Evolutionary conservation across 257 asterid genomes (phyloP).

Genomic region (Nicotiana otophora): DNA sequence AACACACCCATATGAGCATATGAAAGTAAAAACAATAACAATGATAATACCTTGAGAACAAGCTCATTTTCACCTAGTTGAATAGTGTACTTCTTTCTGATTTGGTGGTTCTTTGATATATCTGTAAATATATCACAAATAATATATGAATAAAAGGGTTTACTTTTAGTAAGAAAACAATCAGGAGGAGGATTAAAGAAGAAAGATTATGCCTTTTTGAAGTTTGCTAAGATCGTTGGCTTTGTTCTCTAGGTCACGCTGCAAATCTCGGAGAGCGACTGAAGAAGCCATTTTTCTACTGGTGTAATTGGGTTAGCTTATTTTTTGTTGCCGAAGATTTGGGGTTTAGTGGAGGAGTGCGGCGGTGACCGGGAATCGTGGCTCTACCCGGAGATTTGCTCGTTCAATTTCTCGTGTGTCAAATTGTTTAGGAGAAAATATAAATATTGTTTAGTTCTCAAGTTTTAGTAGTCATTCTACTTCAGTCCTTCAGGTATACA

Average conservation of each 20-base stretch:
- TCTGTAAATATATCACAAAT: conserved; percentile 29
- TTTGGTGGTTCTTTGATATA: conserved; percentile 80
- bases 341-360: too few species aligned
- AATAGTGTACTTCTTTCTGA: conserved; percentile 79
- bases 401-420: not conserved
- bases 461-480: not conserved
- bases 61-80: conserved; percentile 98
- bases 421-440: not conserved
- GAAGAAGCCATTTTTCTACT: conserved; percentile 27
- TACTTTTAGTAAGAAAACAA: not conserved
- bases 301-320: not conserved
- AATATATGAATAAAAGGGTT: not conserved
- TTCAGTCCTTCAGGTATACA: not conserved
- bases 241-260: conserved; percentile 83
- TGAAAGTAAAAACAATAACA: not conserved
- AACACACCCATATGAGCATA: not conserved
- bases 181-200: not conserved
- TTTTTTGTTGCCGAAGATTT: too few species aligned
- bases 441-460: not conserved
- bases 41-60: conserved; percentile 59
- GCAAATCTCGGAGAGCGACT: conserved; percentile 56
- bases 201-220: conserved; percentile 48
- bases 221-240: conserved; percentile 76
- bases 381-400: not conserved
- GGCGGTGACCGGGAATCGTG: too few species aligned